Base-by-base conservation (phyloP, 2,329 filamentous ascomycete species). In the Penicillium sp. region DNA sequence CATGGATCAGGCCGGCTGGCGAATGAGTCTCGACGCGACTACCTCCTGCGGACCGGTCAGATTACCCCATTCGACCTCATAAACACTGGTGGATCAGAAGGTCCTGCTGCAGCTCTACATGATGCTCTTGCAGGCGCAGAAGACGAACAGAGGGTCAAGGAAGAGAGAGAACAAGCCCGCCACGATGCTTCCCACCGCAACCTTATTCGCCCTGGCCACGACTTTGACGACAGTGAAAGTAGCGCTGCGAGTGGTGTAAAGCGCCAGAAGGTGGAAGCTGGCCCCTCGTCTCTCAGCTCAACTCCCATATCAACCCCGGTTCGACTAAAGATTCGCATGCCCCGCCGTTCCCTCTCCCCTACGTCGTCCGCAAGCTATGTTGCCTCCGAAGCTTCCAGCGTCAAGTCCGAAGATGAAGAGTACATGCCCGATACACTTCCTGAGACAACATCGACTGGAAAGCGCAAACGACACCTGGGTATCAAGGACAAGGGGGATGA, bases 11-110 rank as follows among this genome's bases (percentile, higher is more conserved):
- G 76, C 57, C 86, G 85, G 53, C 76, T 93, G 55, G 86, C 90
- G 1, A 90, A 90, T 58, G 95, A 98, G 77, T 91, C 85, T 24
- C 87, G 91, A 59, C 86, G 93, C 50, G 93, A 96, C 47, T 99
- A 90, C 71, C 83, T 99, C 47, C 95, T 99, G 48, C 87, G 95
- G 27, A 99, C 93, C 0, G 95, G 95, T 59, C 98, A 98, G 76
- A 98, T 99, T 64, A 99, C 95, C 0, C 95, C 95, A 0, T 99
- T 99, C 69, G 90, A 92, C 8, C 90, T 88, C 61, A 84, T 96
- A 65, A 86, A 86, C 26, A 82, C 85, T 14, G 81, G 86, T 1
- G 81, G 68, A 24, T 69, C 81, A 3, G 79, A 84, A 27, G 85
- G 83, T 3, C 81, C 86, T 3, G 82, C 87, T 45, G 88, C 88